Percentiles rank a stretch among this genome's conserved stretches.
Conservation (phyloP, 1,284 basidiomycete species). For the Ceratorhiza oryzae-sativae region DNA sequence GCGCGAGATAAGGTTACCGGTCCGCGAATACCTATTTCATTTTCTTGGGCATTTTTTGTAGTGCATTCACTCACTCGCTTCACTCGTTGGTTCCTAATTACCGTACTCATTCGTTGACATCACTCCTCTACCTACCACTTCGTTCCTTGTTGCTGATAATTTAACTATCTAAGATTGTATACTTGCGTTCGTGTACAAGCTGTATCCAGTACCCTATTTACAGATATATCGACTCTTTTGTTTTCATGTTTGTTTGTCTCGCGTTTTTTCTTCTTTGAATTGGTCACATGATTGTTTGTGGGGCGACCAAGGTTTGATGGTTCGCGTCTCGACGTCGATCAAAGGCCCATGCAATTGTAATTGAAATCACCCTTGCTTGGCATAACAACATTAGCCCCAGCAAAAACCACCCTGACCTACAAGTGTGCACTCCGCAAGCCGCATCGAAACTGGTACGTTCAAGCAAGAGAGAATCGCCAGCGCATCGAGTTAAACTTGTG, state of each 20-base stretch:
- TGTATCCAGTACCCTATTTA: constrained; percentile 20
- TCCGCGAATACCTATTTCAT: neutral
- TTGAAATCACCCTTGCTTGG: too few relatives aligned
- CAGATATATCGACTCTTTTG: neutral
- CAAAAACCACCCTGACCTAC: too few relatives aligned
- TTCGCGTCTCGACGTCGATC: neutral
- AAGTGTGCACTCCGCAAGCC: too few relatives aligned
- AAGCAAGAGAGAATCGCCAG: too few relatives aligned
- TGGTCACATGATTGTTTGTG: neutral
- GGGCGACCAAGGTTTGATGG: neutral
- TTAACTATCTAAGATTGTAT: constrained; percentile 8
- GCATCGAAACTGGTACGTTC: too few relatives aligned
- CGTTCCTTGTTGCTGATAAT: neutral
- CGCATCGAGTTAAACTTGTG: too few relatives aligned
- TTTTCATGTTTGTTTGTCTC: neutral
- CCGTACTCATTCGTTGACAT: neutral
- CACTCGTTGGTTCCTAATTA: neutral
- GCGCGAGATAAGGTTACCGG: neutral
- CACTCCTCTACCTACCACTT: neutral
- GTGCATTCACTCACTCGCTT: neutral
- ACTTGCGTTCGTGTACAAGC: neutral
- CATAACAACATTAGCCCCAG: too few relatives aligned
- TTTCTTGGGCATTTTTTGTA: constrained; percentile 2
- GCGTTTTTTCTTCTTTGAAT: neutral
- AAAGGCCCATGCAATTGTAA: neutral